Percentiles rank a stretch among this genome's conserved stretches.
Evolutionary conservation across 192 early-diverging fungal genomes (phyloP).

Genomic region (Mortierella claussenii): DNA sequence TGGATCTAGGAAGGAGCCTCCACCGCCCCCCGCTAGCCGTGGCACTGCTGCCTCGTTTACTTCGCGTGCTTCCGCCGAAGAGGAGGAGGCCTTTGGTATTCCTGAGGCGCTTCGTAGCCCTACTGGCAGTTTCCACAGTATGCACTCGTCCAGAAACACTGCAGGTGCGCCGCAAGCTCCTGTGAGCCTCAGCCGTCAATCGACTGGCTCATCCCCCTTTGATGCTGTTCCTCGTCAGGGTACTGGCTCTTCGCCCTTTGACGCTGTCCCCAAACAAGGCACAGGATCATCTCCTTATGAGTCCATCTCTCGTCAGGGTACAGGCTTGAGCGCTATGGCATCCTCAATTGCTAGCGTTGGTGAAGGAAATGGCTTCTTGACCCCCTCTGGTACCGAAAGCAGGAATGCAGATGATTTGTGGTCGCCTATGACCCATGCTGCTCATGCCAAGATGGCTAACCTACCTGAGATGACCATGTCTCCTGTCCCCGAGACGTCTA

Average conservation of each 20-base stretch:
- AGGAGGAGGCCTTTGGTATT: constrained; percentile 49
- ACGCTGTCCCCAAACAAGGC: constrained; percentile 19
- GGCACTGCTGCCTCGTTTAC: constrained; percentile 18
- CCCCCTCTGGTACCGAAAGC: neutral
- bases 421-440: constrained; percentile 44
- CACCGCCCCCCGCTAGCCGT: constrained; percentile 50
- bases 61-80: constrained; percentile 24
- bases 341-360: constrained; percentile 7
- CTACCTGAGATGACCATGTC: constrained; percentile 20
- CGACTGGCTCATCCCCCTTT: constrained; percentile 41
- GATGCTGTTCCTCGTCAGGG: constrained; percentile 15
- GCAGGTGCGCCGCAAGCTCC: constrained; percentile 5
- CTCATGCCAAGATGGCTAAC: constrained; percentile 6
- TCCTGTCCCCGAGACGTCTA: constrained; percentile 26
- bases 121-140: constrained; percentile 49
- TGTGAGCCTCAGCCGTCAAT: constrained; percentile 25
- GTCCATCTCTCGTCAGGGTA: constrained; percentile 31
- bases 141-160: constrained; percentile 11
- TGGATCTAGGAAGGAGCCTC: constrained; percentile 47
- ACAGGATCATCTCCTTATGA: constrained; percentile 33
- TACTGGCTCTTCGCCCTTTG: constrained; percentile 34
- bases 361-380: constrained; percentile 6
- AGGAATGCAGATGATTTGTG: constrained; percentile 14
- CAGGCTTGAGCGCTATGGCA: constrained; percentile 26
- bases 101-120: constrained; percentile 45